Evolutionary conservation across 2,329 filamentous ascomycete species (phyloP).

Genomic region (Lasiodiplodia sp.): DNA sequence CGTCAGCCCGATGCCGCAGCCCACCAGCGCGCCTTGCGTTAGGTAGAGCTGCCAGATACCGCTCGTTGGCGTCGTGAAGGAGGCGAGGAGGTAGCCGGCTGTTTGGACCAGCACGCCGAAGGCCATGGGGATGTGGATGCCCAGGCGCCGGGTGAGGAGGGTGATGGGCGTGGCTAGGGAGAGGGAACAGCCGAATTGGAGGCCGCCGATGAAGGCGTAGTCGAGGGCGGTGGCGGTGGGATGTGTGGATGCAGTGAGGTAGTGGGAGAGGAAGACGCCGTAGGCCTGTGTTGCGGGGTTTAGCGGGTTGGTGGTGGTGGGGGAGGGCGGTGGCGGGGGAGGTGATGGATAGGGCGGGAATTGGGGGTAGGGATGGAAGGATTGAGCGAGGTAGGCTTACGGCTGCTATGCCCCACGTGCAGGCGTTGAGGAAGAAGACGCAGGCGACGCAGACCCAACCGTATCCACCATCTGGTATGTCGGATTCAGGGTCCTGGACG

Average conservation of each 20-base stretch:
- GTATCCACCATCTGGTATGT: conserved; percentile 43
- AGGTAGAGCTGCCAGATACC: conserved; percentile 48
- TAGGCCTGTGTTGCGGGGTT: background rate
- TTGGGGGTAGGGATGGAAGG: too few relatives aligned
- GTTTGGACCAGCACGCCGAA: conserved; percentile 37
- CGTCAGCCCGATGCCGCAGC: conserved; percentile 45
- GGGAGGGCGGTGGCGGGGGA: too few relatives aligned
- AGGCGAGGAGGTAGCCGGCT: conserved; percentile 34
- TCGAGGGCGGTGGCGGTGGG: conserved; percentile 37
- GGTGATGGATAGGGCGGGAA: too few relatives aligned
- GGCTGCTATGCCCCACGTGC: conserved; percentile 42
- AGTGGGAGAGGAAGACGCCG: conserved; percentile 25
- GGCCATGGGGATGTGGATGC: conserved; percentile 37
- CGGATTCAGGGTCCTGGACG: background rate
- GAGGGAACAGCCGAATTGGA: conserved; percentile 40
- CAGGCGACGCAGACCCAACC: conserved; percentile 45
- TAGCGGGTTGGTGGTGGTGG: conserved; percentile 34
- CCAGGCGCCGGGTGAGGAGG: conserved; percentile 25
- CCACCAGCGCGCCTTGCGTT: conserved; percentile 43
- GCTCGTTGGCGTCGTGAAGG: conserved; percentile 37
- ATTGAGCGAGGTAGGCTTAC: too few relatives aligned
- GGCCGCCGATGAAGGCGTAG: conserved; percentile 46
- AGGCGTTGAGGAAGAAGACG: conserved; percentile 40
- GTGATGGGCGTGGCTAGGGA: conserved; percentile 38
- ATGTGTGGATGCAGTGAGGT: conserved; percentile 5